Base-by-base conservation (phyloP, 192 early-diverging fungal species). In the Coemansia sp. region DNA sequence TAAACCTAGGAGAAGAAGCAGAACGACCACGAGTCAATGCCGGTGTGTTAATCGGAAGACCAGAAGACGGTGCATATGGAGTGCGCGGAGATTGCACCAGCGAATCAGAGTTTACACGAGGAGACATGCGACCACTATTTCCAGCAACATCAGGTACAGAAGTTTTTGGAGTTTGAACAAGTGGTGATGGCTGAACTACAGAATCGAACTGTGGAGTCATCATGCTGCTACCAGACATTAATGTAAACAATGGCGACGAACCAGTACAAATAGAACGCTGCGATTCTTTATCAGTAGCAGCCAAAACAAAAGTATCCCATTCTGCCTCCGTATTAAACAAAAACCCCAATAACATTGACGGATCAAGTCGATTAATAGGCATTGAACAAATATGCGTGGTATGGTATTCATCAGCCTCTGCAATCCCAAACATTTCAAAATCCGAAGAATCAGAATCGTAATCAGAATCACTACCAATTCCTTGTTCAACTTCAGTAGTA, bases 291-390 rank as follows among this genome's bases (percentile, higher is more conserved):
- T 75, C 72, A 2, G 80, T 74, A 11, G 75, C 80, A 0, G 75
- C 72, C 68, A 74, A 53, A 14, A 74, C 80, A 74, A 83, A 83
- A 9, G 75, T 68, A 63, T 83, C 80, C 71, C 71, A 74, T 63
- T 83, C 80, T 20, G 71, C 68, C 50, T 81, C 78, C 24, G 74
- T 71, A 68, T 74, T 73, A 64, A 84, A 80, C 55, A 80, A 42
- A 36, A 84, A 84, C 9, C 83, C 83, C 54, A 84, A 67, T 30
- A 84, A 67, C 83, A 84, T 84, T 42, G 78, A 84, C 24, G 83
- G 83, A 57, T 84, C 83, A 29, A 84, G 67, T 3, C 73, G 57
- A 30, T 74, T 62, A 63, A 84, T 75, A 6, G 70, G 67, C 75
- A 80, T 78, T 31, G 71, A 57, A 67, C 75, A 75, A 25, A 84